A percentile compares a stretch with the other conserved stretches of the same genome.
Evolutionary conservation across 345 rosid species (phyloP).

Genomic region (Syzygium aqueum): DNA sequence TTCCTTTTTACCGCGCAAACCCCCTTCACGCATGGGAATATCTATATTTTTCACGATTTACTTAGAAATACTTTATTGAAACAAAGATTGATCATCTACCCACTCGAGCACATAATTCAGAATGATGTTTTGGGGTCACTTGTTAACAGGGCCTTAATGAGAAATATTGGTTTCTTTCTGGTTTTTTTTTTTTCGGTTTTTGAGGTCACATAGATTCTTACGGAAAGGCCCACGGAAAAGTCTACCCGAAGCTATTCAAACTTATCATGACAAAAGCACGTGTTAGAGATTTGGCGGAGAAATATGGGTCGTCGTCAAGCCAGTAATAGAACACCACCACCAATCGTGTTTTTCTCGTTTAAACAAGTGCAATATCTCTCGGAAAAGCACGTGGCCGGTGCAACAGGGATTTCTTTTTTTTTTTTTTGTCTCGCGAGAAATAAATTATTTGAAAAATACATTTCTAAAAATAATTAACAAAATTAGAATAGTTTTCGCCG

Average conservation of each 20-base stretch:
- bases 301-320: background rate
- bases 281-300: background rate
- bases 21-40: too few relatives aligned
- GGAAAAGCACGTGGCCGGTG: background rate
- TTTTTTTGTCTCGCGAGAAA: rapidly evolving
- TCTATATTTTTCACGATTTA: background rate
- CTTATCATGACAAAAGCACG: background rate
- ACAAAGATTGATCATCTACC: background rate
- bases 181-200: background rate
- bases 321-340: background rate
- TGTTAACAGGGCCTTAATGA: background rate
- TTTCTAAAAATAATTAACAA: too few relatives aligned
- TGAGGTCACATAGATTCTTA: background rate
- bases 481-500: too few relatives aligned
- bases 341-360: background rate
- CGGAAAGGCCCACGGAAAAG: background rate
- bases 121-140: background rate
- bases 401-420: background rate
- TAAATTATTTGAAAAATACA: background rate
- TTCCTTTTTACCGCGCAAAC: background rate
- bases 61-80: background rate
- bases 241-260: background rate
- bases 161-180: background rate
- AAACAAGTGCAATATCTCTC: background rate
- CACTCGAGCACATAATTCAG: background rate